Base-by-base conservation (phyloP, 495 filamentous ascomycete species). In the Parathielavia hyrcaniae region DNA sequence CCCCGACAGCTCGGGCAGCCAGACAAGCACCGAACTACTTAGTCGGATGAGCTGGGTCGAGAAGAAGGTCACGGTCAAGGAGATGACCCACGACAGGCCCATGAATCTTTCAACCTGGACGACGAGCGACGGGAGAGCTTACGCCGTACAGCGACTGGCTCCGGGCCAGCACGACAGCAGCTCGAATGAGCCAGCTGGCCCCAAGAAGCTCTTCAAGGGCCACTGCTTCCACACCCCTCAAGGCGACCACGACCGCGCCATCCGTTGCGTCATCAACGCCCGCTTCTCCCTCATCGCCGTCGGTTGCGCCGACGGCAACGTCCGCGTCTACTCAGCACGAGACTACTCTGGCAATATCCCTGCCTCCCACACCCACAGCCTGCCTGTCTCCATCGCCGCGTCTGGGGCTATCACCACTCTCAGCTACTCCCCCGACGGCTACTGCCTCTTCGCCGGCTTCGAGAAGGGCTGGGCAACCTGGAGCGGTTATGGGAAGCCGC, bases 21-120 rank as follows among this genome's bases (percentile, higher is more conserved):
- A 97, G 69, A 97, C 93, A 8, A 90, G 83, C 55, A 96, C 92
- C 5, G 91, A 97, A 69, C 76, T 97, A 12, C 70, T 97, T 57
- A 95, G 85, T 62, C 84, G 88, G 32, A 95, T 97, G 83, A 69
- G 81, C 35, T 95, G 91, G 81, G 67, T 96, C 20, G 81, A 84
- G 35, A 91, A 87, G 68, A 90, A 87, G 72, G 79, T 82, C 5
- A 81, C 78, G 0, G 83, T 96, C 40, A 79, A 72, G 53, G 88
- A 95, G 52, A 96, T 99, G 90, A 86, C 95, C 23, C 86, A 97
- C 73, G 93, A 99, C 70, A 83, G 91, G 61, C 91, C 93, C 1
- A 99, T 99, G 91, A 97, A 93, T 65, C 79, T 99, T 17, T 86
- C 89, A 38, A 87, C 91, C 17, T 99, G 95, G 95, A 81, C 96